Evolutionary conservation across 176 grass and related monocot genomes (phyloP).

Genomic region (Avena eriantha): DNA sequence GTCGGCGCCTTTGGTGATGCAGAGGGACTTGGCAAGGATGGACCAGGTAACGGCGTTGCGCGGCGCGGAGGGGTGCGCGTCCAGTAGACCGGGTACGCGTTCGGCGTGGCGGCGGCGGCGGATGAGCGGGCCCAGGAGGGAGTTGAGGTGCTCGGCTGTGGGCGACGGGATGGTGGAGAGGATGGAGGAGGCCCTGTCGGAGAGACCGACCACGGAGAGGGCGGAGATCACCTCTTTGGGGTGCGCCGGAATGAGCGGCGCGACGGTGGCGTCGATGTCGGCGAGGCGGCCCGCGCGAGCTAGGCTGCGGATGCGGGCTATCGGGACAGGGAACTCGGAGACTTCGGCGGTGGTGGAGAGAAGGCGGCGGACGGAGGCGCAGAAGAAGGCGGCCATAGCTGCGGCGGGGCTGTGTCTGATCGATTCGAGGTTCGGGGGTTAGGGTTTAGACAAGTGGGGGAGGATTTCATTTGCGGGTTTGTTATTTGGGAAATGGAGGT

Average conservation of each 20-base stretch:
- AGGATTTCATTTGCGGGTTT: not conserved
- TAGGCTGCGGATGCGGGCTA: constrained; percentile 40
- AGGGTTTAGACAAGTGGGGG: constrained; percentile 35
- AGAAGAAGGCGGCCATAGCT: constrained; percentile 46
- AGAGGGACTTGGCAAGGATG: constrained; percentile 61
- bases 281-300: constrained; percentile 41
- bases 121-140: constrained; percentile 48
- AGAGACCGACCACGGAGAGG: constrained; percentile 48
- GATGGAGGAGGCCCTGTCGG: constrained; percentile 46
- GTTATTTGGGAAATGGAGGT: not conserved
- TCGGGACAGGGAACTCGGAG: constrained; percentile 20
- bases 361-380: constrained; percentile 32
- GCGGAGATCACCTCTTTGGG: constrained; percentile 33
- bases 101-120: constrained; percentile 44
- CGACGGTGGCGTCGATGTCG: constrained; percentile 53
- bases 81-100: constrained; percentile 25
- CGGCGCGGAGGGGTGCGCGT: constrained; percentile 33
- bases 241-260: constrained; percentile 40
- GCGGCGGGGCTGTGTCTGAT: not conserved
- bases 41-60: constrained; percentile 41
- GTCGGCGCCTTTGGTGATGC: constrained; percentile 48
- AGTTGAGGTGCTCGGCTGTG: constrained; percentile 51
- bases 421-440: not conserved
- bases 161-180: constrained; percentile 37
- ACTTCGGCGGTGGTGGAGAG: not conserved